Percentiles rank a stretch among this genome's conserved stretches.
These are phyloP conservation scores for Pichia kudriavzevii DNA, from an alignment of 1,139 yeast genomes.

Conservation along the genomic window DNA sequence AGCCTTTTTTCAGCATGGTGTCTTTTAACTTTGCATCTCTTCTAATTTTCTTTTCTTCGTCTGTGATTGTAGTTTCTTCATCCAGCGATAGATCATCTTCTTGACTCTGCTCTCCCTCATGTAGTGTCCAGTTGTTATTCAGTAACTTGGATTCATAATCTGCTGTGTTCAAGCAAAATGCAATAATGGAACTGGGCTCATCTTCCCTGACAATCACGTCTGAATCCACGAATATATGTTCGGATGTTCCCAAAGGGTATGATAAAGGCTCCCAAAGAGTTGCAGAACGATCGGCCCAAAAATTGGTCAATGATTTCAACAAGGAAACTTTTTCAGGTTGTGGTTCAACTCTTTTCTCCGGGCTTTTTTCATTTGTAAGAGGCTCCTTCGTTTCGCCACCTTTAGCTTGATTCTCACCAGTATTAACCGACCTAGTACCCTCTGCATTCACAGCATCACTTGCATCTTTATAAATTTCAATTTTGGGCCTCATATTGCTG, in stretches of 20 bases:
- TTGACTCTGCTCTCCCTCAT: background rate
- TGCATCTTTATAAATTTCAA: constrained; percentile 83
- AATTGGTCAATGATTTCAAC: constrained; percentile 76
- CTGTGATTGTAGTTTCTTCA: constrained; percentile 5
- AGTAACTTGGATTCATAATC: constrained; percentile 49
- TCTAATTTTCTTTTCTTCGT: background rate
- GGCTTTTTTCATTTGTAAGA: constrained; percentile 1
- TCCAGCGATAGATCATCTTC: constrained; percentile 3
- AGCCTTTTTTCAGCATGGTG: constrained; percentile 73
- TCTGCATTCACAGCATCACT: constrained; percentile 63
- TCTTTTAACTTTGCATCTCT: constrained; percentile 38
- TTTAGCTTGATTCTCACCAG: constrained; percentile 3
- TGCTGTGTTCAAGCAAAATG: constrained; percentile 79
- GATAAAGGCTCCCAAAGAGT: constrained; percentile 90
- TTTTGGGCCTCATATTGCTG: constrained; percentile 76
- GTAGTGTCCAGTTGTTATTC: constrained; percentile 5
- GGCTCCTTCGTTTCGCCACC: background rate
- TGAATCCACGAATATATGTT: constrained; percentile 90
- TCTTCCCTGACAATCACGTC: constrained; percentile 93
- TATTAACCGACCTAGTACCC: constrained; percentile 7
- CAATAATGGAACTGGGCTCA: constrained; percentile 91
- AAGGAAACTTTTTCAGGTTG: constrained; percentile 61
- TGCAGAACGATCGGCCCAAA: constrained; percentile 97
- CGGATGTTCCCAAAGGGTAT: constrained; percentile 72
- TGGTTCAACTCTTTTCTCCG: constrained; percentile 2